Conservation (phyloP, 768 basidiomycete species). For the Trametes sanguinea region DNA sequence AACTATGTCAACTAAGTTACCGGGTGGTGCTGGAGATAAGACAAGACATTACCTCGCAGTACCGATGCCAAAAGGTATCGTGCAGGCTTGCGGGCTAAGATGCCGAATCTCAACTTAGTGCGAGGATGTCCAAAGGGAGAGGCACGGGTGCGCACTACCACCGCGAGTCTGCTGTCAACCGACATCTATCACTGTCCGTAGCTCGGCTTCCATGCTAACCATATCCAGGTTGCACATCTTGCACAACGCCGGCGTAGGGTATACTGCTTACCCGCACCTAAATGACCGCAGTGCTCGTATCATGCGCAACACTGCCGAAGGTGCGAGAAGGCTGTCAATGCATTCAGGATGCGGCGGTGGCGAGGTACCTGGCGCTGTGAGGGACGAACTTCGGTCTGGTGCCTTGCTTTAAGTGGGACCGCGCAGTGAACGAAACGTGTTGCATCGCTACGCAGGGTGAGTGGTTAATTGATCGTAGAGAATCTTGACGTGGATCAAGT, state of each 20-base stretch:
- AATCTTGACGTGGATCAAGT: too few relatives aligned
- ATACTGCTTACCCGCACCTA: background rate
- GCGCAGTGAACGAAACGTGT: too few relatives aligned
- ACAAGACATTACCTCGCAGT: background rate
- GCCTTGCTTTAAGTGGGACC: background rate
- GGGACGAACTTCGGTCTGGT: background rate
- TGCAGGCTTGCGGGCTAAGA: background rate
- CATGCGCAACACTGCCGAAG: background rate
- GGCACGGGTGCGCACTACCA: constrained; percentile 5
- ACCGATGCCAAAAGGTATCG: background rate
- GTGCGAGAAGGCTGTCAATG: background rate
- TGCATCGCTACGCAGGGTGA: too few relatives aligned
- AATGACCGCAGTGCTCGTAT: background rate
- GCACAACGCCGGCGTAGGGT: background rate
- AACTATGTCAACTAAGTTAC: too few relatives aligned
- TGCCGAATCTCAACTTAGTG: background rate
- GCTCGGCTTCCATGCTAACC: constrained; percentile 5
- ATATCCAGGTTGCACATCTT: background rate
- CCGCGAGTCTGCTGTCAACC: constrained; percentile 5
- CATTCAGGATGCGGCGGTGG: background rate
- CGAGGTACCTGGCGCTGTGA: background rate
- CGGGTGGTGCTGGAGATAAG: background rate
- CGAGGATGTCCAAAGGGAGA: background rate
- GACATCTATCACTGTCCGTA: constrained; percentile 14
- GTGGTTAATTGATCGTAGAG: too few relatives aligned